Evolutionary conservation across 208 protist genomes (phyloP).

Genomic region (Phytomonas sp.): DNA sequence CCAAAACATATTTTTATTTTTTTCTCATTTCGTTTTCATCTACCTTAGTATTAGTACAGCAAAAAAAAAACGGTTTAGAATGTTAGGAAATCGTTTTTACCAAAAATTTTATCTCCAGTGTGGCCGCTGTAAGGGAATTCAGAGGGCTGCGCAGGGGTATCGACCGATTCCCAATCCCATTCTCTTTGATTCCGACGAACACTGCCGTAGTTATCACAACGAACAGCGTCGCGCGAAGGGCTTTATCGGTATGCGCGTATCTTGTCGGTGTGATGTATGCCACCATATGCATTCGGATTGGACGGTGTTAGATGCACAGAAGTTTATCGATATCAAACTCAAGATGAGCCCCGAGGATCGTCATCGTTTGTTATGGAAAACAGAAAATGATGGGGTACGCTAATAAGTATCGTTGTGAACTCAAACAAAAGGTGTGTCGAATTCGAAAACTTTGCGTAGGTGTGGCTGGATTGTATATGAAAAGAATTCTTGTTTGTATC

Average conservation of each 20-base stretch:
- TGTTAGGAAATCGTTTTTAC: conserved; percentile 73
- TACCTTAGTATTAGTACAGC: background rate
- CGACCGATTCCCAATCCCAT: conserved; percentile 79
- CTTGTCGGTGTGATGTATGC: conserved; percentile 56
- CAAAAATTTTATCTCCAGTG: conserved; percentile 76
- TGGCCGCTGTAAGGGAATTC: conserved; percentile 49
- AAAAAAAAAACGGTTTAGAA: background rate
- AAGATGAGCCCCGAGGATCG: conserved; percentile 39
- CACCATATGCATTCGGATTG: conserved; percentile 64
- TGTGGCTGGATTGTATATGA: background rate
- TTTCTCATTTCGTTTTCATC: background rate
- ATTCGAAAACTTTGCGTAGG: background rate
- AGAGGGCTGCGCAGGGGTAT: conserved; percentile 71
- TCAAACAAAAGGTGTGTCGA: conserved; percentile 5
- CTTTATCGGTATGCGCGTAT: conserved; percentile 50
- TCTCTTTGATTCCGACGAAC: conserved; percentile 76
- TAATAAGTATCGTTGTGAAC: background rate
- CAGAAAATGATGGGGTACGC: background rate
- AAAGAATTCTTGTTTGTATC: background rate
- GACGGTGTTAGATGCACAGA: conserved; percentile 58
- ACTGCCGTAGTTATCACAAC: conserved; percentile 71
- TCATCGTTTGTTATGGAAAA: conserved; percentile 18
- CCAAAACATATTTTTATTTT: conserved; percentile 1
- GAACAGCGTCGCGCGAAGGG: conserved; percentile 59
- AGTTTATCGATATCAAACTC: conserved; percentile 63